Percentiles rank a stretch among this genome's conserved stretches.
Evolutionary conservation across 2,329 filamentous ascomycete genomes (phyloP).

Genomic region (Nannizzia gypsea): DNA sequence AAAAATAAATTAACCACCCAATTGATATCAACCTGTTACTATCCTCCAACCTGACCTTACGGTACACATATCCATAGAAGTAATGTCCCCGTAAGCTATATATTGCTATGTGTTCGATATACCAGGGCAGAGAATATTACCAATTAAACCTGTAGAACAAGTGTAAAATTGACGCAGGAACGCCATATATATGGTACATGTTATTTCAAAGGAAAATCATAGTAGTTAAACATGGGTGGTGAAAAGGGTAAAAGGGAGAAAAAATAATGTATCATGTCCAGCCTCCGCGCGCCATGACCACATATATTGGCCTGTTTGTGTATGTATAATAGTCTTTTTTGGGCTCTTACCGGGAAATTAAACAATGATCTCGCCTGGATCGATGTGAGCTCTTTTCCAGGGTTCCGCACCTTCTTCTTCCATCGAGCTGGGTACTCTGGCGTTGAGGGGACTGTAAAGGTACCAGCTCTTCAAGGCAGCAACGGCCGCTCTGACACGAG

Average conservation of each 20-base stretch:
- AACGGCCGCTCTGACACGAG: conserved; percentile 67
- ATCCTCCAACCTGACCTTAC: too few species aligned
- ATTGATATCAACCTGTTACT: too few species aligned
- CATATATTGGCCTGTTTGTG: neutral
- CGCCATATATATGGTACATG: conserved; percentile 16
- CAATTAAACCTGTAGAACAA: neutral
- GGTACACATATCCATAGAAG: too few species aligned
- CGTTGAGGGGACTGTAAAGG: conserved; percentile 68
- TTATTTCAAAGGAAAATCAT: conserved; percentile 17
- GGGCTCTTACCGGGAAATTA: conserved; percentile 20
- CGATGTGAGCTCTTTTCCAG: conserved; percentile 58
- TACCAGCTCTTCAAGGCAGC: conserved; percentile 90
- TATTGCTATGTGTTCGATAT: too few species aligned
- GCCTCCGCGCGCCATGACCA: neutral
- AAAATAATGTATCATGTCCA: neutral
- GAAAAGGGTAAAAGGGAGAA: neutral
- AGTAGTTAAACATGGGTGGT: conserved; percentile 13
- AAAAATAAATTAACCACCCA: too few species aligned
- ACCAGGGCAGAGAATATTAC: too few species aligned
- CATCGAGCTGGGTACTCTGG: conserved; percentile 58
- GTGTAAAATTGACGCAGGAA: conserved; percentile 6
- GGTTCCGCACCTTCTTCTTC: conserved; percentile 48
- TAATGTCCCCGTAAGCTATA: too few species aligned
- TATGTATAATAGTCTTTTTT: conserved; percentile 10
- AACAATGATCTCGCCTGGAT: conserved; percentile 57